phyloP scores from a whole-genome alignment of 768 basidiomycete genomes.

The Fomitopsis serialis region DNA sequence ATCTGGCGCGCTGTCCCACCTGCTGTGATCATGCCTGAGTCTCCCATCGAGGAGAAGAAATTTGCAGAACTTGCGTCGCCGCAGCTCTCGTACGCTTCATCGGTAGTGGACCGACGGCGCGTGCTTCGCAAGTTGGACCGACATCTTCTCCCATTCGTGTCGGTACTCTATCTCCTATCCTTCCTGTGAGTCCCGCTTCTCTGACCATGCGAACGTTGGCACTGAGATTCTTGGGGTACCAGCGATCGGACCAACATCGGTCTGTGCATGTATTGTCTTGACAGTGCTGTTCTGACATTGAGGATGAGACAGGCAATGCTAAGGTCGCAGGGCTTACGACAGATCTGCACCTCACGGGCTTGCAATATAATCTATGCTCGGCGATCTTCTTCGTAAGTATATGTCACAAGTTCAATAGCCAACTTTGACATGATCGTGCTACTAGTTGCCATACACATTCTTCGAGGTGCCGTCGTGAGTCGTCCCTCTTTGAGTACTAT shows the following conservation, averaged over 20 bases:
- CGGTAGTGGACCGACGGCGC: background rate
- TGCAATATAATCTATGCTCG: conserved; percentile 4
- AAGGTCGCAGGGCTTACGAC: conserved; percentile 5
- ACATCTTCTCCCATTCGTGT: conserved; percentile 6
- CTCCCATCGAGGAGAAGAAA: too few species aligned
- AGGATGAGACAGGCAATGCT: conserved; percentile 8
- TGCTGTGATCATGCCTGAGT: too few species aligned
- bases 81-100: background rate
- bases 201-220: too few species aligned
- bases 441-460: conserved; percentile 7
- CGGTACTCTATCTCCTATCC: conserved; percentile 7
- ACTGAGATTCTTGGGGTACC: background rate
- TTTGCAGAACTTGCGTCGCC: background rate
- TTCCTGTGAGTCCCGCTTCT: conserved; percentile 3
- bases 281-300: background rate
- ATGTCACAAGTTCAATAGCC: background rate
- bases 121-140: conserved; percentile 8
- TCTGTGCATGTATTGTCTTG: too few species aligned
- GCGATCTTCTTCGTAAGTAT: conserved; percentile 6
- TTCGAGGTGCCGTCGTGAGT: conserved; percentile 7
- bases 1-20: too few species aligned
- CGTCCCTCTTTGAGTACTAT: too few species aligned
- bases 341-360: conserved; percentile 4
- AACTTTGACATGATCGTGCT: background rate
- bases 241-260: conserved; percentile 8